Evolutionary conservation across 768 basidiomycete genomes (phyloP).

Genomic region (Xanthoconium purpureum): DNA sequence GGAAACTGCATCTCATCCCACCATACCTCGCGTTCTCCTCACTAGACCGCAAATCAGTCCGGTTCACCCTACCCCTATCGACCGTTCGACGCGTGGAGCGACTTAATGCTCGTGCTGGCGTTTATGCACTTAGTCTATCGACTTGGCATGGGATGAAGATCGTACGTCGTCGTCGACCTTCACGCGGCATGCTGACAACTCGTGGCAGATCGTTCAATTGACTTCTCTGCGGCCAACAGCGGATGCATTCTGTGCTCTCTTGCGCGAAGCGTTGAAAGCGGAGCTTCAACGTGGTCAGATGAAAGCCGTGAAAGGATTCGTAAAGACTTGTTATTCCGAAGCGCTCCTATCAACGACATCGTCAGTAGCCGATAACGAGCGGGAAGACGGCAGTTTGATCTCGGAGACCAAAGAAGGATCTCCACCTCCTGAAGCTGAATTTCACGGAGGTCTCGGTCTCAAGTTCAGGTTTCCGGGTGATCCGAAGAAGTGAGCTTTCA

Average conservation of each 20-base stretch:
- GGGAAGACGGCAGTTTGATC: conserved; percentile 65
- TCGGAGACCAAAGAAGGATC: conserved; percentile 51
- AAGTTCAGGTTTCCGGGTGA: conserved; percentile 91
- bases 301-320: conserved; percentile 88
- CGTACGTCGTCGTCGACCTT: conserved; percentile 39
- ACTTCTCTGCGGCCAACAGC: conserved; percentile 92
- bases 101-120: conserved; percentile 88
- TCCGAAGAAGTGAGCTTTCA: conserved; percentile 70
- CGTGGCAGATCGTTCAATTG: conserved; percentile 78
- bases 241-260: conserved; percentile 84
- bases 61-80: conserved; percentile 87
- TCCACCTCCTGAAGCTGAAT: conserved; percentile 47
- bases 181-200: conserved; percentile 5
- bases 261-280: conserved; percentile 85
- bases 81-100: conserved; percentile 93
- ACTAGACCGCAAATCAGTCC: conserved; percentile 87
- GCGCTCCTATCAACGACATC: conserved; percentile 63
- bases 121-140: conserved; percentile 93
- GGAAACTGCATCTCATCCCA: conserved; percentile 83
- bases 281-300: conserved; percentile 90
- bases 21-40: conserved; percentile 91
- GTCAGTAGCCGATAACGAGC: conserved; percentile 58
- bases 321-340: conserved; percentile 93
- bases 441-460: conserved; percentile 76
- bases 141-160: conserved; percentile 95